Evolutionary conservation across 306 rosid genomes (phyloP).

Genomic region (Cyclanthera cordifolia): DNA sequence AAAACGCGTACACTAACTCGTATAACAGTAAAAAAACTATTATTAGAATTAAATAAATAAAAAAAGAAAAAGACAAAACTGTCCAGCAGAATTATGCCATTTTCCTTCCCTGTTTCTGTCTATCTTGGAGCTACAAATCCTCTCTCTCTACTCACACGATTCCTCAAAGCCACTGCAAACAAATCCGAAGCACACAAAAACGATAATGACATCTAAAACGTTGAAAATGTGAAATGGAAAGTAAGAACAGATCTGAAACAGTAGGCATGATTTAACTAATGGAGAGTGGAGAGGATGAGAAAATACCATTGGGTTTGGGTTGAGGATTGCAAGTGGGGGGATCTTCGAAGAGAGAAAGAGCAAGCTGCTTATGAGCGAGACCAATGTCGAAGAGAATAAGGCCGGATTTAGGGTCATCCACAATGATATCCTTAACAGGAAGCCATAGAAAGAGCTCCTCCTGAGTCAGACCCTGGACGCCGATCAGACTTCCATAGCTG

Average conservation of each 20-base stretch:
- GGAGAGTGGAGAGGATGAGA: too few relatives aligned
- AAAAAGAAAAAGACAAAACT: not conserved
- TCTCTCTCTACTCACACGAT: conserved; percentile 10
- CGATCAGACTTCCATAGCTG: conserved; percentile 52
- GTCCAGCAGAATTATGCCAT: conserved; percentile 8
- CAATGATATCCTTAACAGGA: conserved; percentile 52
- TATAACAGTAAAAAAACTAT: too few relatives aligned
- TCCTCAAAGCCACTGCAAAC: conserved; percentile 13
- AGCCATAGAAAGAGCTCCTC: conserved; percentile 60
- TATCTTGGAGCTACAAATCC: conserved; percentile 7
- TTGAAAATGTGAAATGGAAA: not conserved
- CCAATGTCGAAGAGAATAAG: conserved; percentile 57
- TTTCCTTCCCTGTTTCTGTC: not conserved
- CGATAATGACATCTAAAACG: not conserved
- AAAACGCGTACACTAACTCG: too few relatives aligned
- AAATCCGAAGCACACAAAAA: not conserved
- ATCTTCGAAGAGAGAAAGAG: conserved; percentile 52
- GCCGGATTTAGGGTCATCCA: conserved; percentile 47
- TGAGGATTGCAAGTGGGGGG: conserved; percentile 53
- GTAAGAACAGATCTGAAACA: too few relatives aligned
- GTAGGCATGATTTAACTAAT: too few relatives aligned
- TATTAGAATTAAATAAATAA: too few relatives aligned
- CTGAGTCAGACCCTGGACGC: conserved; percentile 51
- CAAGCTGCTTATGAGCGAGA: conserved; percentile 47
- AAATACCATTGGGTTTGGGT: conserved; percentile 22